phyloP scores from a whole-genome alignment of 2,329 filamentous ascomycete genomes.

The Xylaria polymorpha region DNA sequence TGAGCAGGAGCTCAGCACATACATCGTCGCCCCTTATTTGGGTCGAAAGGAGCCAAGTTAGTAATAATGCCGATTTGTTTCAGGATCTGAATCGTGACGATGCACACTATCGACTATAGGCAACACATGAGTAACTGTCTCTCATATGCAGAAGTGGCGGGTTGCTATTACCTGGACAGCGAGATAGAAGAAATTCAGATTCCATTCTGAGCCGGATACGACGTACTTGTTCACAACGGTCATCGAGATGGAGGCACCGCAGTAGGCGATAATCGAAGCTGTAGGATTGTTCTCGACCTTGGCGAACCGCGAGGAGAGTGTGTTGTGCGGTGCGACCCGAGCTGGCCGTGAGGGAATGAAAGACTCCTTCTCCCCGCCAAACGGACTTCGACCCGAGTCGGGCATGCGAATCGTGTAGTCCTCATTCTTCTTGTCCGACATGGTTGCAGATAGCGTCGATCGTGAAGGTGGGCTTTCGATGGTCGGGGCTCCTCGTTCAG shows the following conservation, averaged over 20 bases:
- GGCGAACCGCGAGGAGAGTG: slow-evolving; percentile 53
- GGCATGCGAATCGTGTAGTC: slow-evolving; percentile 79
- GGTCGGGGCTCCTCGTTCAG: slow-evolving; percentile 16
- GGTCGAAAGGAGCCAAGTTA: slow-evolving; percentile 83
- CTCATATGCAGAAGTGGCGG: slow-evolving; percentile 6
- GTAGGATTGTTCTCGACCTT: slow-evolving; percentile 79
- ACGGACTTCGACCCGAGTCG: slow-evolving; percentile 63
- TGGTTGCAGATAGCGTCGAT: slow-evolving; percentile 56
- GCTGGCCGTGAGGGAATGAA: slow-evolving; percentile 56
- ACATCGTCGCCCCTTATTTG: slow-evolving; percentile 94
- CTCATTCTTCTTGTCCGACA: slow-evolving; percentile 92
- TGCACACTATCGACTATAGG: slow-evolving; percentile 85
- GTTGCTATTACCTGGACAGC: slow-evolving; percentile 80
- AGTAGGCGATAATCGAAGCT: slow-evolving; percentile 89
- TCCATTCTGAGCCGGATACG: slow-evolving; percentile 89
- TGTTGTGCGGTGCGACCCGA: slow-evolving; percentile 55
- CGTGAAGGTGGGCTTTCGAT: slow-evolving; percentile 6
- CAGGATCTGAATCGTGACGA: slow-evolving; percentile 82
- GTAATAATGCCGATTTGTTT: slow-evolving; percentile 86
- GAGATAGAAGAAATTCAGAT: slow-evolving; percentile 95
- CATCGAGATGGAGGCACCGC: slow-evolving; percentile 97
- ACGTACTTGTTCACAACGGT: slow-evolving; percentile 99
- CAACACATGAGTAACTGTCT: slow-evolving; percentile 36
- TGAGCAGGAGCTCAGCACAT: slow-evolving; percentile 52
- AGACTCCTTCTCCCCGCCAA: slow-evolving; percentile 64